phyloP scores from a whole-genome alignment of 1,284 basidiomycete genomes.

The Pseudomicrostroma phylloplanum region DNA sequence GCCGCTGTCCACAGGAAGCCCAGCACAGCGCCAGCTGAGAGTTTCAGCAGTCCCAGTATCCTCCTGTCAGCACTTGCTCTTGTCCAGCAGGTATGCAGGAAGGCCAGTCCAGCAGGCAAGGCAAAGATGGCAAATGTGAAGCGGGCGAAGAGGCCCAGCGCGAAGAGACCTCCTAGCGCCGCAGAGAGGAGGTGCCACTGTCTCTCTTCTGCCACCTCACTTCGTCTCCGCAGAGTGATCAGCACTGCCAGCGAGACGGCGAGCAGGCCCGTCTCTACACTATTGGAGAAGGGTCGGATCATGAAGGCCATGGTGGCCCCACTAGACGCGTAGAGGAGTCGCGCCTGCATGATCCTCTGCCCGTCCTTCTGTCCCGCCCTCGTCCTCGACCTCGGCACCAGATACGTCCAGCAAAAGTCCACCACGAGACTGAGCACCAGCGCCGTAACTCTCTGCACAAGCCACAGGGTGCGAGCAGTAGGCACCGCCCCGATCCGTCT shows the following conservation, averaged over 20 bases:
- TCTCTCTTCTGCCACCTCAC: not conserved
- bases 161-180: conserved; percentile 14
- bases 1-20: not conserved
- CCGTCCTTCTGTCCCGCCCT: not conserved
- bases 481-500: conserved; percentile 11
- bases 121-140: conserved; percentile 47
- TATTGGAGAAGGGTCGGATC: conserved; percentile 49
- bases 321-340: conserved; percentile 28
- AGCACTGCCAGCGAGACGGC: conserved; percentile 16
- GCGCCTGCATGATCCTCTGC: not conserved
- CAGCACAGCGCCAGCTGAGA: not conserved
- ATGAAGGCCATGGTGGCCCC: conserved; percentile 42
- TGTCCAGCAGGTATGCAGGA: not conserved
- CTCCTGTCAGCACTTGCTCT: not conserved
- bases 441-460: conserved; percentile 21
- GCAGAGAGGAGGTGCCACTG: not conserved
- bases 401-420: not conserved
- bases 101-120: conserved; percentile 18
- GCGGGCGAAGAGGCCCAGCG: conserved; percentile 39
- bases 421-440: conserved; percentile 12
- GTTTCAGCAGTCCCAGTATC: not conserved
- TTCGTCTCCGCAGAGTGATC: not conserved
- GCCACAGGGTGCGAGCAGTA: conserved; percentile 19
- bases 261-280: conserved; percentile 38
- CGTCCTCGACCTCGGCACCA: not conserved